Conservation (phyloP, 176 grass and related monocot species). For the Rhipidocladum racemiflorum region DNA sequence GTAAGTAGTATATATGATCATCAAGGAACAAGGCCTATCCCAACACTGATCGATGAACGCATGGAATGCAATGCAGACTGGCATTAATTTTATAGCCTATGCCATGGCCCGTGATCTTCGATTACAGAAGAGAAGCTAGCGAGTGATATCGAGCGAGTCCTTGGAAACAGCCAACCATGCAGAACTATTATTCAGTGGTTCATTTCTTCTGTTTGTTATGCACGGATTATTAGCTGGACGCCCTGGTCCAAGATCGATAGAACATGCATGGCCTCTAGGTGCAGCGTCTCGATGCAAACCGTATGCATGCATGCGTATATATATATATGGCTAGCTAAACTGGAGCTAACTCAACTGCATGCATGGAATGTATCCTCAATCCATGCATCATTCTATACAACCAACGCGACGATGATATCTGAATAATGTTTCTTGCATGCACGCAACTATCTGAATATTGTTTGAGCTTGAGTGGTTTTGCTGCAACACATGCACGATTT, state of each 20-base stretch:
- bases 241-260: background rate
- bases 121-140: background rate
- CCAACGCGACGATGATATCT: too few relatives aligned
- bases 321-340: background rate
- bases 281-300: conserved; percentile 32
- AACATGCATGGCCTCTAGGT: conserved; percentile 37
- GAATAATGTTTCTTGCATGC: too few relatives aligned
- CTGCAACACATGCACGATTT: too few relatives aligned
- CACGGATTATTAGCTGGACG: conserved; percentile 32
- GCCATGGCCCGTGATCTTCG: background rate
- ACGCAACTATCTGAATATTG: too few relatives aligned
- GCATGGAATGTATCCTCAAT: too few relatives aligned
- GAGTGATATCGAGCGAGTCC: background rate
- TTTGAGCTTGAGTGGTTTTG: too few relatives aligned
- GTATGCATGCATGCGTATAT: background rate
- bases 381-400: too few relatives aligned
- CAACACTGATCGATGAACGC: conserved; percentile 11
- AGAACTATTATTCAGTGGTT: background rate
- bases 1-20: background rate
- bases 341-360: too few relatives aligned
- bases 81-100: background rate
- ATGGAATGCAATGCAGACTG: conserved; percentile 29
- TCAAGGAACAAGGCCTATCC: background rate
- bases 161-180: conserved; percentile 8
- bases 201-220: background rate